Percentiles rank a stretch among this genome's conserved stretches.
These are phyloP conservation scores for Bipolaris victoriae DNA, from an alignment of 2,329 filamentous ascomycete species.

Conservation along the genomic window DNA sequence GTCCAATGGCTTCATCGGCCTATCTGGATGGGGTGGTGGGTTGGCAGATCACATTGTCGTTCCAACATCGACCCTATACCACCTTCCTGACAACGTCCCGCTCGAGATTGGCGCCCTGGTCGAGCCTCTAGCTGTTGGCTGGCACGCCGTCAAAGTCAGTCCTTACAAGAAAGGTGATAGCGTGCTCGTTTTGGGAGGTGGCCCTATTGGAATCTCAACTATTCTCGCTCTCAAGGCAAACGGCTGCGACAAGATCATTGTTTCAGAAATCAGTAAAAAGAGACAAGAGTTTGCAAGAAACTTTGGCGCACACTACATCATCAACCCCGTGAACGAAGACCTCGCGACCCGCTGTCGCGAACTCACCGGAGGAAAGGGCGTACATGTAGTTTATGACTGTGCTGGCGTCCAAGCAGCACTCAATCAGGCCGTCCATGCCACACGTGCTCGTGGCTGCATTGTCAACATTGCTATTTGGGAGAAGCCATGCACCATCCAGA, in stretches of 20 bases:
- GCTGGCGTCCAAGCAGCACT: slow-evolving; percentile 60
- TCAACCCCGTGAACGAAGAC: slow-evolving; percentile 59
- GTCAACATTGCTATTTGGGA: slow-evolving; percentile 65
- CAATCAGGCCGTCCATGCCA: slow-evolving; percentile 56
- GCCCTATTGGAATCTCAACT: slow-evolving; percentile 58
- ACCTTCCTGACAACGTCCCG: slow-evolving; percentile 58
- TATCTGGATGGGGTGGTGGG: slow-evolving; percentile 61
- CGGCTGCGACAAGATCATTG: slow-evolving; percentile 55
- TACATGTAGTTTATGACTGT: slow-evolving; percentile 60
- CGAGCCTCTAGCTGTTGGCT: slow-evolving; percentile 62
- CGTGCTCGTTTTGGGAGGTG: slow-evolving; percentile 59
- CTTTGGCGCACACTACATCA: slow-evolving; percentile 60
- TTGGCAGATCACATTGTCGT: slow-evolving; percentile 60
- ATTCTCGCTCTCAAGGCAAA: slow-evolving; percentile 41
- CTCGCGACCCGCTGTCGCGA: slow-evolving; percentile 53
- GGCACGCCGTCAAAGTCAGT: slow-evolving; percentile 61
- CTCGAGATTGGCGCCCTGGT: slow-evolving; percentile 61
- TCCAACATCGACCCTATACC: slow-evolving; percentile 54
- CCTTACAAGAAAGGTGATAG: slow-evolving; percentile 56
- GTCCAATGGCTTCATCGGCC: slow-evolving; percentile 60
- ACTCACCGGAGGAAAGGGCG: slow-evolving; percentile 54
- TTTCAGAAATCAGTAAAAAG: slow-evolving; percentile 57
- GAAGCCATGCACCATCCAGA: slow-evolving; percentile 56
- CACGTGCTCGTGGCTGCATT: slow-evolving; percentile 58
- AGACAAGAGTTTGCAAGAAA: slow-evolving; percentile 57